Percentiles rank a stretch among this genome's conserved stretches.
phyloP scores from a whole-genome alignment of 306 rosid genomes.

The Rubus idaeus region DNA sequence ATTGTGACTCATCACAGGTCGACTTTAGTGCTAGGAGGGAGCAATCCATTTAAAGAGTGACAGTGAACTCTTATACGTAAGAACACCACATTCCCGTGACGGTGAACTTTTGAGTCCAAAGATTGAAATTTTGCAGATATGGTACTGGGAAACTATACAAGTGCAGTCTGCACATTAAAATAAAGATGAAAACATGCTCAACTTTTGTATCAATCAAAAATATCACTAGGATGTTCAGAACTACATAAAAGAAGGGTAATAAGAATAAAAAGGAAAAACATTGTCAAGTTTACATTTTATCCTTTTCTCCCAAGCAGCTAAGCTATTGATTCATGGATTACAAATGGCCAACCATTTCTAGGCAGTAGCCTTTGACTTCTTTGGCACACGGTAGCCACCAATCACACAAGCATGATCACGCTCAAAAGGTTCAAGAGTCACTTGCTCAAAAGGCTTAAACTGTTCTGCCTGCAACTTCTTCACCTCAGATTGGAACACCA shows the following conservation, averaged over 20 bases:
- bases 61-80: no score
- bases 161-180: no score
- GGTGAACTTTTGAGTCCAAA: no score
- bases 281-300: not conserved
- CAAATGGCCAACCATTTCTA: slow-evolving; percentile 5
- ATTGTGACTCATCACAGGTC: no score
- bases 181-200: no score
- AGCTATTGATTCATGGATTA: not conserved
- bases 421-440: slow-evolving; percentile 90
- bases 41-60: no score
- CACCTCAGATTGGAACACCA: slow-evolving; percentile 74
- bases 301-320: not conserved
- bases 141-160: no score
- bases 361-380: slow-evolving; percentile 49
- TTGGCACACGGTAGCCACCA: slow-evolving; percentile 66
- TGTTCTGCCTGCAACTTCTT: slow-evolving; percentile 83
- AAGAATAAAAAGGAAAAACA: not conserved
- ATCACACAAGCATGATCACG: slow-evolving; percentile 95
- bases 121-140: no score
- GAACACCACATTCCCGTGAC: no score
- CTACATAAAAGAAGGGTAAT: not conserved
- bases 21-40: no score
- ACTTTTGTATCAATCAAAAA: no score
- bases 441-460: slow-evolving; percentile 82
- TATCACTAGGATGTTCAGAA: not conserved